phyloP scores from a whole-genome alignment of 208 protist genomes.

The Wallacemonas rigidus region DNA sequence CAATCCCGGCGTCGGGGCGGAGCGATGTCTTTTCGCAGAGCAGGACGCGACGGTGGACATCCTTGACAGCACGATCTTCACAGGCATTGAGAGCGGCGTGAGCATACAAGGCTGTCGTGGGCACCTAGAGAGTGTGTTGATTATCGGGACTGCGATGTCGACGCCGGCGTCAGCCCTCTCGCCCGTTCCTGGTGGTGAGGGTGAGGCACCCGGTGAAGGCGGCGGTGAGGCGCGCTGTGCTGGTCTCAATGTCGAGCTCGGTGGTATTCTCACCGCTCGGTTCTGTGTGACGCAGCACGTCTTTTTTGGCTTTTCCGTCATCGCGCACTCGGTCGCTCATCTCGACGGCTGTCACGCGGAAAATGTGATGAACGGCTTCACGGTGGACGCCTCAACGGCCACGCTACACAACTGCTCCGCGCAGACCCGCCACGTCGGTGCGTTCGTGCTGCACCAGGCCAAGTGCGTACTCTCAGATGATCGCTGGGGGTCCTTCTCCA shows the following conservation, averaged over 20 bases:
- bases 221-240: conserved; percentile 10
- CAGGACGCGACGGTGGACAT: conserved; percentile 68
- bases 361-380: conserved; percentile 81
- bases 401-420: conserved; percentile 74
- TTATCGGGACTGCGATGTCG: conserved; percentile 2
- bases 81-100: conserved; percentile 53
- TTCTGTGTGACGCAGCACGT: conserved; percentile 51
- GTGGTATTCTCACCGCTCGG: conserved; percentile 60
- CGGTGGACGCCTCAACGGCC: conserved; percentile 68
- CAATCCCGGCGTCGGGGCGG: conserved; percentile 33
- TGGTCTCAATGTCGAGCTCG: conserved; percentile 73
- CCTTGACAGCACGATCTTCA: conserved; percentile 44
- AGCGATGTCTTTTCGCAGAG: conserved; percentile 73
- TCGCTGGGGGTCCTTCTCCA: conserved; percentile 31
- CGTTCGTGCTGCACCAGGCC: conserved; percentile 62
- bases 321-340: conserved; percentile 73
- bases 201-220: neutral
- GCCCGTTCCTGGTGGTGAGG: neutral
- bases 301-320: conserved; percentile 78
- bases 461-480: conserved; percentile 72
- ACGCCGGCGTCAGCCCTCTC: neutral
- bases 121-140: conserved; percentile 2
- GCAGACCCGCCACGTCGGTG: conserved; percentile 63
- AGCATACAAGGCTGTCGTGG: conserved; percentile 68
- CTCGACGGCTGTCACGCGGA: conserved; percentile 68